A percentile compares a stretch with the other conserved stretches of the same genome.
Evolutionary conservation across 2,329 filamentous ascomycete genomes (phyloP).

Genomic region (Aspergillus sp.): DNA sequence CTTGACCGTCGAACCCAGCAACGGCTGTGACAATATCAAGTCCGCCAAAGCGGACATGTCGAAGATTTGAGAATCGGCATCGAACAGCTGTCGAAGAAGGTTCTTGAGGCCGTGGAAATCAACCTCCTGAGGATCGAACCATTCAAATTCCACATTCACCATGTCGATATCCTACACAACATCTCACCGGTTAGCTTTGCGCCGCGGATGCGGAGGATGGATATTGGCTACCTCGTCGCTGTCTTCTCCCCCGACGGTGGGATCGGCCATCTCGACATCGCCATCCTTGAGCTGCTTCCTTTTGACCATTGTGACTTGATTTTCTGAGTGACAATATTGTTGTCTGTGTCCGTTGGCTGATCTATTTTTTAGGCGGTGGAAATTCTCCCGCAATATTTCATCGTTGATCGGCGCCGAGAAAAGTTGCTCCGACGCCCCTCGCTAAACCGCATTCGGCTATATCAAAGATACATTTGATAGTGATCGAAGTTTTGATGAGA

Average conservation of each 20-base stretch:
- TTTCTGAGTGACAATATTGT: neutral
- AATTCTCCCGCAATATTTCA: neutral
- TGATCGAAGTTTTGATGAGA: too few relatives aligned
- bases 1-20: slow-evolving; percentile 91
- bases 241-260: slow-evolving; percentile 31
- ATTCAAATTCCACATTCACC: slow-evolving; percentile 95
- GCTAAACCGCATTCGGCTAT: slow-evolving; percentile 12
- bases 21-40: slow-evolving; percentile 78
- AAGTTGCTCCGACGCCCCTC: slow-evolving; percentile 11
- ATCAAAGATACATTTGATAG: too few relatives aligned
- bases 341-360: neutral
- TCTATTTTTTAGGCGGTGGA: neutral
- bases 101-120: slow-evolving; percentile 95
- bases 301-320: slow-evolving; percentile 43
- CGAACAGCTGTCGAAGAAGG: slow-evolving; percentile 85
- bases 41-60: slow-evolving; percentile 84
- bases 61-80: slow-evolving; percentile 79
- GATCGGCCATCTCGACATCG: slow-evolving; percentile 40
- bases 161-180: slow-evolving; percentile 72
- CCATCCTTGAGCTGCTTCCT: slow-evolving; percentile 46
- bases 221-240: slow-evolving; percentile 34
- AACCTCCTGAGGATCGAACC: slow-evolving; percentile 90
- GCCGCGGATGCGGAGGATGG: neutral
- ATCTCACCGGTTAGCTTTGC: slow-evolving; percentile 6
- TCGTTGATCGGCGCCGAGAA: slow-evolving; percentile 2